These are phyloP conservation scores for Endoconidiophora laricicola DNA, from an alignment of 2,329 filamentous ascomycete species.

Conservation along the genomic window DNA sequence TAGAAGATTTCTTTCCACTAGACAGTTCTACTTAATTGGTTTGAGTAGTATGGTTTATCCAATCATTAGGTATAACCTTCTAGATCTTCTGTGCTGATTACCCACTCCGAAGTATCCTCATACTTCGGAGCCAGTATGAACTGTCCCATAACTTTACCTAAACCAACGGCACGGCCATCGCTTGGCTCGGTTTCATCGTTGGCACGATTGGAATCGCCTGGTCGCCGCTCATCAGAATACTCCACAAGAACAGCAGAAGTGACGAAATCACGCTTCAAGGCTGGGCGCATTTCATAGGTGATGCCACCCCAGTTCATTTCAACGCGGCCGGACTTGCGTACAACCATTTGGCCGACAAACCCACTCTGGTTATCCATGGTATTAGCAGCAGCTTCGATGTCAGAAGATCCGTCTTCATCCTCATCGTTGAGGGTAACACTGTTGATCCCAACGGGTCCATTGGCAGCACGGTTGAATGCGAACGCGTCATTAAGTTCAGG, in stretches of 20 bases:
- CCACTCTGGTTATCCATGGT: conserved; percentile 33
- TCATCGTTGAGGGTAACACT: conserved; percentile 21
- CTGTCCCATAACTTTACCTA: conserved; percentile 46
- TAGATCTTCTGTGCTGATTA: conserved; percentile 23
- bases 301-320: conserved; percentile 47
- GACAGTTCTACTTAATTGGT: too few relatives aligned
- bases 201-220: conserved; percentile 22
- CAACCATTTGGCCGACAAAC: conserved; percentile 41
- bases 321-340: conserved; percentile 44
- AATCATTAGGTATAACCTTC: conserved; percentile 9
- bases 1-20: too few relatives aligned
- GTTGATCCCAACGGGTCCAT: background rate
- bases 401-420: conserved; percentile 19
- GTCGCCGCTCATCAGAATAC: conserved; percentile 33
- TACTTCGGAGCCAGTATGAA: conserved; percentile 44
- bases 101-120: conserved; percentile 41
- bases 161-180: conserved; percentile 24
- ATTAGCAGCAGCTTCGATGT: conserved; percentile 19
- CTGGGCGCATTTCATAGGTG: conserved; percentile 33
- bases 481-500: conserved; percentile 12
- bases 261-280: conserved; percentile 37
- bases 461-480: conserved; percentile 13
- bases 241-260: conserved; percentile 44
- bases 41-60: too few relatives aligned
- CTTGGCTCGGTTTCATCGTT: conserved; percentile 27